A percentile compares a stretch with the other conserved stretches of the same genome.
Evolutionary conservation across 2,329 filamentous ascomycete species (phyloP).

Genomic region (Ascochyta clinopodiicola): DNA sequence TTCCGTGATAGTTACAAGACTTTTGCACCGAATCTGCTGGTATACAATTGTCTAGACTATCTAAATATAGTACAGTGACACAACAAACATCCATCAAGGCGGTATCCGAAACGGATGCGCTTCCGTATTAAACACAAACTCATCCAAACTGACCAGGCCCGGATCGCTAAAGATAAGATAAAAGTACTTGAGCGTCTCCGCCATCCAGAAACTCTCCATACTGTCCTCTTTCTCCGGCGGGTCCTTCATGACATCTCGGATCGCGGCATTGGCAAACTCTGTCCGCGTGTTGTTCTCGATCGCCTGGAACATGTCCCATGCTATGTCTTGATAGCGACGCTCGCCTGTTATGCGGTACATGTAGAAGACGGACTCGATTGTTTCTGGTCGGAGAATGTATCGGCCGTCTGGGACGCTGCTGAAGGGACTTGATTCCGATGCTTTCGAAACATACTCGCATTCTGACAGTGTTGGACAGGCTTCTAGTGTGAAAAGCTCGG

Average conservation of each 20-base stretch:
- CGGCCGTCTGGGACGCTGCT: conserved; percentile 50
- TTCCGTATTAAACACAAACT: conserved; percentile 56
- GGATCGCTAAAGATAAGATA: conserved; percentile 56
- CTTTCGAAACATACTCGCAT: conserved; percentile 49
- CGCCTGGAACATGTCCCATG: conserved; percentile 57
- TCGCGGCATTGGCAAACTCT: conserved; percentile 53
- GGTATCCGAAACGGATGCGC: conserved; percentile 53
- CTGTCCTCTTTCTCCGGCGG: conserved; percentile 42
- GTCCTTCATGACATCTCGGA: conserved; percentile 52
- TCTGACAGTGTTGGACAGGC: conserved; percentile 50
- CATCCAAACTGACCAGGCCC: conserved; percentile 51
- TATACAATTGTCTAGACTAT: too few relatives aligned
- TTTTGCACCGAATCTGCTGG: too few relatives aligned
- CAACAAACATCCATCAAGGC: too few relatives aligned
- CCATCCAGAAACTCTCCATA: conserved; percentile 60
- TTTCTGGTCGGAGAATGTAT: conserved; percentile 61
- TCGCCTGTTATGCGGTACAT: conserved; percentile 66
- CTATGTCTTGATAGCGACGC: conserved; percentile 50
- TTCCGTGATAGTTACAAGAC: too few relatives aligned
- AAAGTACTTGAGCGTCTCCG: conserved; percentile 59
- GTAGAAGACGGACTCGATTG: conserved; percentile 66
- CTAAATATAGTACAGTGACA: too few relatives aligned
- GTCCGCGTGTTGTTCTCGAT: conserved; percentile 52
- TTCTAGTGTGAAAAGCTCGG: conserved; percentile 59
- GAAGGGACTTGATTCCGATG: conserved; percentile 38